Conservation (phyloP, 768 basidiomycete genomes). For the Leucogyrophana mollusca region DNA sequence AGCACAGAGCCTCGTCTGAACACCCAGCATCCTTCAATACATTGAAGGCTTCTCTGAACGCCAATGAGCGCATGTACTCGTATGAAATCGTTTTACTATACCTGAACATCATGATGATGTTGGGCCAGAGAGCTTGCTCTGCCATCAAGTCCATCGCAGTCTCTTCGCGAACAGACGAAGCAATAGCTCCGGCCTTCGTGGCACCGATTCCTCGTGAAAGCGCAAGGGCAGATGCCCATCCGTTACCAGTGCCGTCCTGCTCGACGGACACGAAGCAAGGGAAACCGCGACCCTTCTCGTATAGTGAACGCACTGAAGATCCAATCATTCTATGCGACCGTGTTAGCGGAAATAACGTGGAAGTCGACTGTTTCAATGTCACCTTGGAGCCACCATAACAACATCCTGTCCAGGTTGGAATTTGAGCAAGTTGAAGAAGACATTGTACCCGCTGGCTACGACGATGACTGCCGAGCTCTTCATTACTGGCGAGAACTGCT, state of each 20-base stretch:
- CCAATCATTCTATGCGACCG: conserved; percentile 56
- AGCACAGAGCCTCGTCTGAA: conserved; percentile 65
- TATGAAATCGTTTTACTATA: conserved; percentile 13
- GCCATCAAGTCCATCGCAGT: conserved; percentile 66
- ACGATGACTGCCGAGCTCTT: conserved; percentile 50
- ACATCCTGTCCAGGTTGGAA: conserved; percentile 56
- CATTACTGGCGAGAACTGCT: conserved; percentile 47
- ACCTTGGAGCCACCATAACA: conserved; percentile 69
- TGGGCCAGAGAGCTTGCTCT: conserved; percentile 67
- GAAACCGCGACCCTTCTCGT: conserved; percentile 58
- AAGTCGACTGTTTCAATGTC: not conserved
- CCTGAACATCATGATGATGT: conserved; percentile 64
- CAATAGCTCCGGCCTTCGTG: conserved; percentile 61
- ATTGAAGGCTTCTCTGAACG: conserved; percentile 56
- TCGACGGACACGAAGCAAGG: conserved; percentile 67
- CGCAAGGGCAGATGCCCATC: conserved; percentile 46
- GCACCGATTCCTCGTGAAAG: conserved; percentile 59
- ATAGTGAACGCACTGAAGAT: conserved; percentile 60
- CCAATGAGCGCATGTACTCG: not conserved
- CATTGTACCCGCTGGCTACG: conserved; percentile 66
- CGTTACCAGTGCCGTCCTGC: conserved; percentile 55
- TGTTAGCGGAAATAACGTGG: not conserved
- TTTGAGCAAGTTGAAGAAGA: conserved; percentile 56
- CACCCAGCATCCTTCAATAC: conserved; percentile 63
- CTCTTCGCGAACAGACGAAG: conserved; percentile 60